Evolutionary conservation across 176 grass and related monocot species (phyloP), one percentile per base, ranked within the genome.

Genomic region (Zea luxurians): DNA sequence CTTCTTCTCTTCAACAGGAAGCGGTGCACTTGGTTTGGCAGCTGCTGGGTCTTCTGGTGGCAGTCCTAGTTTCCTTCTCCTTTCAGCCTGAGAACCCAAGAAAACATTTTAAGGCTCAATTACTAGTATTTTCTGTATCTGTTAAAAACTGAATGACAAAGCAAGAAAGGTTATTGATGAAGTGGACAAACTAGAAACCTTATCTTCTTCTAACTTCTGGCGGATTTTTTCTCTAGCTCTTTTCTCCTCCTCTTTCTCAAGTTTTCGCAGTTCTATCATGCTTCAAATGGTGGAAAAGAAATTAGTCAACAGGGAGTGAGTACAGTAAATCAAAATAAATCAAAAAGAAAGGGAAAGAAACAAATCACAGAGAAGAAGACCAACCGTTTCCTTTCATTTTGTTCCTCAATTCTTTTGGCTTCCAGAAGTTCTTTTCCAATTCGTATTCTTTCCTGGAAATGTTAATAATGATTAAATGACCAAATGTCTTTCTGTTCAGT

Each of bases 171-270:
- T 68, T 46, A 4, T 21, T 41, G 52, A 41, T 74, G 13, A 71
- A 61, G 73, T 68, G 69, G 35, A 79, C n/a, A 85, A 69, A 75
- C 35, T 27, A 80, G 9, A 35, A 68, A 99, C 96, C 96, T 99
- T 99, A 87, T 99, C 92, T 61, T 95, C 96, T 81, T 99, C 96
- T 62, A 99, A 57, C 86, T 92, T 92, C 75, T 99, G 96, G 35
- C 88, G 92, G 58, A 99, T 99, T 66, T 84, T 99, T 73, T 99
- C 96, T 95, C 96, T 92, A 68, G 92, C 92, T 85, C 83, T 80
- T 78, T 91, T 95, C 68, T 99, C 96, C 69, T 99, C 96, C 65
- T 99, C 96, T 87, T 99, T 99, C 85, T 99, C 96, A 66, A 87
- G 86, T 76, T 86, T 89, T 55, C 96, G 86, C 58, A 95, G 71